Base-by-base conservation (phyloP, 1,139 yeast genomes). In the Blastobotrys serpentis region DNA sequence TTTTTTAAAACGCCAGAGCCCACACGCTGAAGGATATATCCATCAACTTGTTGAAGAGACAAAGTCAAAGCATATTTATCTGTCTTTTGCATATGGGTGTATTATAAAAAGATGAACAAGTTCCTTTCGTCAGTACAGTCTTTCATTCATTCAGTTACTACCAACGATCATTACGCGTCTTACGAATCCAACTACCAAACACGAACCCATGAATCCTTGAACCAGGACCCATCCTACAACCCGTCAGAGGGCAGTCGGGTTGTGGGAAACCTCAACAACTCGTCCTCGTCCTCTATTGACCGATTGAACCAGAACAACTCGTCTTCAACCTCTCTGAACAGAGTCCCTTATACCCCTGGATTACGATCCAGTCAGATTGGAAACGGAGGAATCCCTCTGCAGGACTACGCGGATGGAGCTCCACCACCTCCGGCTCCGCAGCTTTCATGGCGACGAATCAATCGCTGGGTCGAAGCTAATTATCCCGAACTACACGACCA, bases 401-500 rank as follows among this genome's bases (percentile, higher is more conserved):
- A 72, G 56, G 79, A 78, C 52, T 76, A 74, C 54, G 66, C 69
- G 37, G 69, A 69, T 44, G 73, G 72, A 13, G 78, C 74, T 52
- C 86, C 88, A 16, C 86, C 89, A 4, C 77, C 86, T 47, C 92
- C 94, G 6, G 75, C 87, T 10, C 75, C 86, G 16, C 76, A 76
- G 49, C 77, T 84, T 13, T 75, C 88, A 51, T 86, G 94, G 95
- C 79, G 77, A 53, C 74, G 89, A 52, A 75, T 86, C 55, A 90
- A 84, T 59, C 66, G 71, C 37, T 85, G 90, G 86, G 71, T 85
- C 52, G 94, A 85, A 41, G 78, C 78, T 46, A 84, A 84, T 64
- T 86, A 83, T 62, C 92, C 95, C 1, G 95, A 86, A 65, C 76
- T 86, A 49, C 83, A 74, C 43, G 95, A 86, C 63, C 82, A 79